phyloP scores from a whole-genome alignment of 352 stramenopile genomes.

The Globisporangium mamillatum region DNA sequence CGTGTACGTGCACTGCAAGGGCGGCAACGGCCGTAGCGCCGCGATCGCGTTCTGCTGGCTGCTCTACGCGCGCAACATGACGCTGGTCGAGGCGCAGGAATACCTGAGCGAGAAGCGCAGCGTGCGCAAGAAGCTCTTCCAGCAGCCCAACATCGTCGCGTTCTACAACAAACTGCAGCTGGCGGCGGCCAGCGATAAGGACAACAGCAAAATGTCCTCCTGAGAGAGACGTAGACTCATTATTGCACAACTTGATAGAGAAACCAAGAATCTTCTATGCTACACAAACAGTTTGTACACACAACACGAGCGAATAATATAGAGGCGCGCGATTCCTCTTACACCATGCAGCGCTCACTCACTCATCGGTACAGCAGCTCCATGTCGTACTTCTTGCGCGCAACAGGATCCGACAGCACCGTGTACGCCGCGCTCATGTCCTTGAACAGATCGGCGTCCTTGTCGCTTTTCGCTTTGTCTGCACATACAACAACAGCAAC shows the following conservation, averaged over 20 bases:
- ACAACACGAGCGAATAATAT: constrained; percentile 10
- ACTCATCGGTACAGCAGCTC: constrained; percentile 46
- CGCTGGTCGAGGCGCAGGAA: constrained; percentile 77
- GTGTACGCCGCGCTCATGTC: constrained; percentile 86
- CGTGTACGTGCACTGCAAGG: constrained; percentile 97
- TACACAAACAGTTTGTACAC: neutral
- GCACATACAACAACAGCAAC: constrained; percentile 11
- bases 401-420: constrained; percentile 61
- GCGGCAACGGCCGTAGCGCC: constrained; percentile 92
- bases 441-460: constrained; percentile 76
- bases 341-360: no score
- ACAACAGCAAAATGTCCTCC: neutral
- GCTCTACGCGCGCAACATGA: constrained; percentile 67
- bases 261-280: neutral
- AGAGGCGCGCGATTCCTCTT: neutral
- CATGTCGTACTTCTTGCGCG: constrained; percentile 68
- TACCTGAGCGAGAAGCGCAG: constrained; percentile 87
- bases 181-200: neutral
- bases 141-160: constrained; percentile 83
- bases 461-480: constrained; percentile 74
- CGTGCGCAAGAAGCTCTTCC: constrained; percentile 88
- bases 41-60: constrained; percentile 92
- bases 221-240: constrained; percentile 3
- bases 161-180: constrained; percentile 66
- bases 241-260: neutral